A percentile compares a stretch with the other conserved stretches of the same genome.
Evolutionary conservation across 257 asterid genomes (phyloP).

Genomic region (Mitragyna speciosa): DNA sequence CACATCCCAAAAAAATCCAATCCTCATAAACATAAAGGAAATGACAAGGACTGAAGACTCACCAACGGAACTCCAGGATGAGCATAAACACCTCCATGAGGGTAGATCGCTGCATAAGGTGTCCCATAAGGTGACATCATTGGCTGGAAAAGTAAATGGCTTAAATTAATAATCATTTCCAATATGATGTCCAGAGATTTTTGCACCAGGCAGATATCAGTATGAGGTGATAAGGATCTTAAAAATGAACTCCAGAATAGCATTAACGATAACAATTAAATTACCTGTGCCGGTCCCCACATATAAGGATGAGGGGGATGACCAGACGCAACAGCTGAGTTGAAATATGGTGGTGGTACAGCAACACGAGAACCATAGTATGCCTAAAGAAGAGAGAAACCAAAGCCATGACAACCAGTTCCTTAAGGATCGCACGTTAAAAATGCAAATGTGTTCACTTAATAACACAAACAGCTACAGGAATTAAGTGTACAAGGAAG

Average conservation of each 20-base stretch:
- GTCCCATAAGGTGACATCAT: constrained; percentile 89
- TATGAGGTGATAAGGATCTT: neutral
- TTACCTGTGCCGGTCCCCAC: constrained; percentile 99
- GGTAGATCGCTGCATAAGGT: constrained; percentile 85
- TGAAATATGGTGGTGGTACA: constrained; percentile 85
- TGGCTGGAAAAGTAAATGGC: constrained; percentile 46
- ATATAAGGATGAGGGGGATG: constrained; percentile 81
- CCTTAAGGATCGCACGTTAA: neutral
- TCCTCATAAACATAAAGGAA: neutral
- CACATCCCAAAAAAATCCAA: neutral
- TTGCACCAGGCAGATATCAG: neutral
- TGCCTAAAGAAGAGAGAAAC: constrained; percentile 49
- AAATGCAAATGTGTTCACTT: neutral
- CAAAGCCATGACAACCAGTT: constrained; percentile 1
- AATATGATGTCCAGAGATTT: neutral
- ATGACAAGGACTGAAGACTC: constrained; percentile 30
- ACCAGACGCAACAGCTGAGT: constrained; percentile 75
- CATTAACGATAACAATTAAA: neutral
- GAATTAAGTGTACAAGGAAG: neutral
- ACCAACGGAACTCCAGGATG: constrained; percentile 89
- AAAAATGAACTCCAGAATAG: neutral
- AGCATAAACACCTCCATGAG: constrained; percentile 83
- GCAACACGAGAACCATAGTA: constrained; percentile 93
- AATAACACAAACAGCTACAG: neutral
- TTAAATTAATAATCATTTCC: constrained; percentile 5